Conservation (phyloP, 768 basidiomycete genomes). For the Rhodotorula toruloides region DNA sequence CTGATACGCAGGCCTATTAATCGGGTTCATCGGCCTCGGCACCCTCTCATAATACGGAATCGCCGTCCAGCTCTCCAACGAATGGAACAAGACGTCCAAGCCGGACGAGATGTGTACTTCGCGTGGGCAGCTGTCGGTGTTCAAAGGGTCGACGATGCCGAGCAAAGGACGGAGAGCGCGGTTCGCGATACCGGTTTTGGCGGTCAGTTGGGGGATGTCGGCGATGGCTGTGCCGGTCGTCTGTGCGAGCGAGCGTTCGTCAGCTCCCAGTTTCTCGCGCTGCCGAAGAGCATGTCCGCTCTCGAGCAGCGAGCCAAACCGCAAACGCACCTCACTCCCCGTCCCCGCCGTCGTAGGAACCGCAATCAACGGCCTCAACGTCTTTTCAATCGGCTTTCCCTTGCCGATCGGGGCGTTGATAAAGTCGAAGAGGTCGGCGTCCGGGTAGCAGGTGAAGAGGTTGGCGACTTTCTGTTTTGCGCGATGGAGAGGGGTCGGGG, state of each 20-base stretch:
- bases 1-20: constrained; percentile 84
- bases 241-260: constrained; percentile 55
- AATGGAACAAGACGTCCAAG: constrained; percentile 80
- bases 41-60: constrained; percentile 89
- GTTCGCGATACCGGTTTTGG: constrained; percentile 95
- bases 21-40: constrained; percentile 83
- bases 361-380: constrained; percentile 65
- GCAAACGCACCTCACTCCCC: constrained; percentile 49
- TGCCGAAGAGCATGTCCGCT: not conserved
- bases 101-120: constrained; percentile 91
- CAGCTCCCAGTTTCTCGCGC: not conserved
- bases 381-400: constrained; percentile 67
- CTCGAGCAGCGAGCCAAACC: not conserved
- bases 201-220: constrained; percentile 77
- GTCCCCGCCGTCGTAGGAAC: constrained; percentile 78
- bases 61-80: constrained; percentile 83
- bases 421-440: constrained; percentile 89
- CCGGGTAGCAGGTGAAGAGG: constrained; percentile 85
- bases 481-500: not conserved
- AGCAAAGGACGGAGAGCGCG: constrained; percentile 84
- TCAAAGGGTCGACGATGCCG: constrained; percentile 78
- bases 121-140: constrained; percentile 74
- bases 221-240: constrained; percentile 93
- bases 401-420: constrained; percentile 95
- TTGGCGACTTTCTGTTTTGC: constrained; percentile 77